Evolutionary conservation across 2,329 filamentous ascomycete genomes (phyloP), one percentile per base, ranked within the genome.

Genomic region (Cephalotrichum gorgonifer): DNA sequence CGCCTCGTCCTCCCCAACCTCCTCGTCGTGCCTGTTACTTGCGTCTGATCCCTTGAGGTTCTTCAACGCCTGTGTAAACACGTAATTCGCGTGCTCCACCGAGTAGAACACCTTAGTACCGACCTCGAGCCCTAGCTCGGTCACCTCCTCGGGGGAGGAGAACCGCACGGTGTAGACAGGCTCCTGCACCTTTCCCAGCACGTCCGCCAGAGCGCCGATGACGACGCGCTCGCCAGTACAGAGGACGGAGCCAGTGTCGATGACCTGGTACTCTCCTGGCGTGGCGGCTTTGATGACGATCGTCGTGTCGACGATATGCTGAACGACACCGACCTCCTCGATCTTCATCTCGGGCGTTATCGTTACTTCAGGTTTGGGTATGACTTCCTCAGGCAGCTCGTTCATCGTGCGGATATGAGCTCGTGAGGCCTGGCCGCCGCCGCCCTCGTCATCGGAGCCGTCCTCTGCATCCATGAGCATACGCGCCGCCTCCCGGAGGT

Each of bases 21-120:
- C 91, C 64, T 98, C 93, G 56, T 97, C 93, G 64, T 95, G 86
- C 49, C 95, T 76, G 62, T 97, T 97, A 47, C 88, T 95, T 8
- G 93, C 91, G 64, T 98, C 93, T 9, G 88, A 93, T 52, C 89
- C 88, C 68, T 95, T 97, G 58, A 85, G 63, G 47, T 74, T 76
- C 64, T 85, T 86, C 50, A 97, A 71, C 6, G 84, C 81, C 62
- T 93, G 79, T 0, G 91, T 96, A 60, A 95, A 93, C 49, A 95
- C 88, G 57, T 85, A 94, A 0, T 76, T 82, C 38, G 88, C 88
- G 62, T 93, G 85, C 8, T 79, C 71, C 42, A 84, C 77, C 3
- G 91, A 81, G 60, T 95, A 97, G 68, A 47, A 95, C 3, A 97
- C 69, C 44, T 79, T 78, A 2, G 78, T 79, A 26, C 85, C 88